phyloP scores from a whole-genome alignment of 2,329 filamentous ascomycete species.

The Chaetomium sp. region DNA sequence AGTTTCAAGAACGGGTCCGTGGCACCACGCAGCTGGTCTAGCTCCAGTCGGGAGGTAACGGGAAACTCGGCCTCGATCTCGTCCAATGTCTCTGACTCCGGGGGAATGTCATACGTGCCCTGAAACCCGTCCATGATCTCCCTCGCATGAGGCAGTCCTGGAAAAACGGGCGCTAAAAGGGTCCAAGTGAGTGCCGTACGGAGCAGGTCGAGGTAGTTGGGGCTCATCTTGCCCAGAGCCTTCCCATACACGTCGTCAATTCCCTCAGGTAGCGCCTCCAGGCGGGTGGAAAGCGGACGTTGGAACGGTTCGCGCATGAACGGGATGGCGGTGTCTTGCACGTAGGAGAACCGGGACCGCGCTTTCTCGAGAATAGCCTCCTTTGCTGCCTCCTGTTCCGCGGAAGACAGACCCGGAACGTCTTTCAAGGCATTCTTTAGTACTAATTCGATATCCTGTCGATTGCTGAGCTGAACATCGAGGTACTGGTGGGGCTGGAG shows the following conservation, averaged over 20 bases:
- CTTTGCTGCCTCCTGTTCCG: constrained; percentile 18
- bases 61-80: constrained; percentile 8
- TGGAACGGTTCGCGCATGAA: constrained; percentile 22
- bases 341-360: constrained; percentile 15
- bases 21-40: constrained; percentile 17
- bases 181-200: constrained; percentile 20
- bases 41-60: constrained; percentile 8
- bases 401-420: constrained; percentile 12
- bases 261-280: constrained; percentile 16
- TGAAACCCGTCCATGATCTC: constrained; percentile 23
- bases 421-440: constrained; percentile 13
- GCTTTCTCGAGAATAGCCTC: constrained; percentile 15
- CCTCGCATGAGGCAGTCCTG: constrained; percentile 1
- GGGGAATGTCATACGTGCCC: constrained; percentile 10
- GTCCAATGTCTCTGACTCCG: background rate
- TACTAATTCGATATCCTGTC: constrained; percentile 11
- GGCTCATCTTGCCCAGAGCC: constrained; percentile 16
- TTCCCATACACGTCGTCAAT: constrained; percentile 16
- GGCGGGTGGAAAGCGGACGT: constrained; percentile 15
- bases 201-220: constrained; percentile 21
- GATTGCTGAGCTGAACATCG: constrained; percentile 11
- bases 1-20: constrained; percentile 17
- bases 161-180: constrained; percentile 1
- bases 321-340: constrained; percentile 16
- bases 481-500: background rate